Evolutionary conservation across 768 basidiomycete genomes (phyloP).

Genomic region (Rhizopogon roseolus): DNA sequence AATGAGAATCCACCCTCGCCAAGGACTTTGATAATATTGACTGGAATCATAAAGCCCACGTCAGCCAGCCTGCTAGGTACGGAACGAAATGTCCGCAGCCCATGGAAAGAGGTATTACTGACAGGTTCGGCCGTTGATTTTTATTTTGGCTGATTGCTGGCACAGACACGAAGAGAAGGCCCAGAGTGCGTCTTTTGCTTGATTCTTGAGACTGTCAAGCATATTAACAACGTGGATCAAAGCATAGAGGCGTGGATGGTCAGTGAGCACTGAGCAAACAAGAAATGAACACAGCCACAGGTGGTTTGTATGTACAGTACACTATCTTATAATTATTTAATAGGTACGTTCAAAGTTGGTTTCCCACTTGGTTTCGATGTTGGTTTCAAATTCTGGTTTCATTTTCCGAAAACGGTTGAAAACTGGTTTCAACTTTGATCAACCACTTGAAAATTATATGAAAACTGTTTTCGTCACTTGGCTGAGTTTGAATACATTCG

Average conservation of each 20-base stretch:
- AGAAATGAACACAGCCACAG: constrained; percentile 4
- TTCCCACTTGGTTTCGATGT: too few species aligned
- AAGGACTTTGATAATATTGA: constrained; percentile 86
- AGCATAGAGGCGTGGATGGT: constrained; percentile 17
- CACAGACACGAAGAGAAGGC: constrained; percentile 79
- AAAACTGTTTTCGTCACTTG: too few species aligned
- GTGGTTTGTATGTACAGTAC: too few species aligned
- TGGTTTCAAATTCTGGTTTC: too few species aligned
- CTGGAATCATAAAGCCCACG: constrained; percentile 29
- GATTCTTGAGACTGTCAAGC: constrained; percentile 60
- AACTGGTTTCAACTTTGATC: too few species aligned
- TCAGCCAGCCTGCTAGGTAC: constrained; percentile 3
- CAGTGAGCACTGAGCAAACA: neutral
- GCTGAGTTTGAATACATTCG: too few species aligned
- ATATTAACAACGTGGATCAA: constrained; percentile 31
- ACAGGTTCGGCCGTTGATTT: constrained; percentile 96
- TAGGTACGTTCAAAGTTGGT: too few species aligned
- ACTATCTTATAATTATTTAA: too few species aligned
- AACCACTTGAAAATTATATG: too few species aligned
- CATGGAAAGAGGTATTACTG: constrained; percentile 27
- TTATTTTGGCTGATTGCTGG: constrained; percentile 79
- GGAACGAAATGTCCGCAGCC: neutral
- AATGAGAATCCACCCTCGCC: constrained; percentile 97
- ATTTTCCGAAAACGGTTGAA: too few species aligned
- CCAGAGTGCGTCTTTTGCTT: constrained; percentile 78